Base-by-base conservation (phyloP, 2,329 filamentous ascomycete species). In the Fusarium sp. region DNA sequence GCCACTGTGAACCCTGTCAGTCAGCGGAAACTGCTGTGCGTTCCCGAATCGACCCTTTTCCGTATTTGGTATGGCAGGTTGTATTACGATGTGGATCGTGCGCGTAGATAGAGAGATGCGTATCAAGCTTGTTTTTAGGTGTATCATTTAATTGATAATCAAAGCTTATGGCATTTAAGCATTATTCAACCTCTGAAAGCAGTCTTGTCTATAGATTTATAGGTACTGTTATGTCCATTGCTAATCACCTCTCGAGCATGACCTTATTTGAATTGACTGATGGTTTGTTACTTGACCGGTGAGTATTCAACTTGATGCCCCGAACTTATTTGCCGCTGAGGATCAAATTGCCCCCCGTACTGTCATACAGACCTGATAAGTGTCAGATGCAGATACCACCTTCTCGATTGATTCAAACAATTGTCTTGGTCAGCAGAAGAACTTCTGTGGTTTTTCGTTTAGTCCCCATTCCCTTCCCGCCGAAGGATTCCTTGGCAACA, bases 401-500 rank as follows among this genome's bases (percentile, higher is more conserved):
- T 60, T 60, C 57, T 51, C 35, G 22, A 39, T 60, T 41, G 22
- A 41, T 8, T 41, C 45, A 41, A 26, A 18, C 3, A 26, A 35
- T 33, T 1, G 4, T 41, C 22, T 52, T 60, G 13, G 56, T 54
- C 35, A 60, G 57, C 45, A 33, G n/a, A 60, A 54, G 57, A 35
- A 60, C 57, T 60, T 60, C n/a, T 60, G 57, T 14, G 54, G 57
- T 33, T 41, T 26, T 26, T 54, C 35, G 57, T 52, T 22, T 52
- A 52, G 51, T 28, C 22, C 17, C 8, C 11, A 39, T 52, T 9
- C 8, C 33, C 35, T 7, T 58, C n/a, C 31, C 20, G 4, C 28
- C 7, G 57, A 60, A 60, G 57, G 45, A 60, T 60, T 60, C n/a
- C 57, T 60, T 60, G 26, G 45, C 57, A 54, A 41, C 45, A 60